Evolutionary conservation across 768 basidiomycete genomes (phyloP).

Genomic region (Goffeauzyma gilvescens): DNA sequence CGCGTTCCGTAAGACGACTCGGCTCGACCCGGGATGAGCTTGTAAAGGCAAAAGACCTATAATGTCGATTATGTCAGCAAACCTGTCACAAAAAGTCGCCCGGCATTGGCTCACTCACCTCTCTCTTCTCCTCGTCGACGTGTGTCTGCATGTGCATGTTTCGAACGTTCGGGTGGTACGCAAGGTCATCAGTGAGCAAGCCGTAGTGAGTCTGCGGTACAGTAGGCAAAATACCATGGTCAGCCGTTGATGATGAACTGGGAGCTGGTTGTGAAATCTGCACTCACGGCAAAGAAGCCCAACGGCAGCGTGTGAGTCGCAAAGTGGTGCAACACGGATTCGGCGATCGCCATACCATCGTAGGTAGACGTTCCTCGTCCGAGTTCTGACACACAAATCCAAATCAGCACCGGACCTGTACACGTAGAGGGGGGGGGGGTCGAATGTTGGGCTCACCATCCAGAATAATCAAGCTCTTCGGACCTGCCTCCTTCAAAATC

Average conservation of each 20-base stretch:
- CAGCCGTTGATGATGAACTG: too few relatives aligned
- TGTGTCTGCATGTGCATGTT: slow-evolving; percentile 92
- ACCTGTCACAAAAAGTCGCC: not conserved
- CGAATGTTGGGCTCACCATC: slow-evolving; percentile 65
- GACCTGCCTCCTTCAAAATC: slow-evolving; percentile 81
- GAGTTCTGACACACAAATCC: slow-evolving; percentile 56
- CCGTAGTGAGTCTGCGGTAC: slow-evolving; percentile 77
- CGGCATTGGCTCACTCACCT: slow-evolving; percentile 48
- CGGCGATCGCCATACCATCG: slow-evolving; percentile 99
- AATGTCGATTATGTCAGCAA: slow-evolving; percentile 7
- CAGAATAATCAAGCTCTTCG: slow-evolving; percentile 78
- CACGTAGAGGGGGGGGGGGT: slow-evolving; percentile 1
- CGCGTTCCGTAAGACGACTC: slow-evolving; percentile 31
- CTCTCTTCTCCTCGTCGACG: slow-evolving; percentile 77
- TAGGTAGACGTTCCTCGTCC: slow-evolving; percentile 88
- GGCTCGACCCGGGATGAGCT: slow-evolving; percentile 44
- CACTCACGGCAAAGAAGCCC: slow-evolving; percentile 61
- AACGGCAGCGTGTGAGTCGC: slow-evolving; percentile 80
- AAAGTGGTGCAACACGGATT: slow-evolving; percentile 80
- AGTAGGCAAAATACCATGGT: not conserved
- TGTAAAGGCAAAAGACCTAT: slow-evolving; percentile 92
- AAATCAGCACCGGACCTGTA: slow-evolving; percentile 1
- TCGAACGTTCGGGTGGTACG: slow-evolving; percentile 75
- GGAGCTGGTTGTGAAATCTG: too few relatives aligned
- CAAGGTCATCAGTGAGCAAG: slow-evolving; percentile 81